These are phyloP conservation scores for Spizellomyces sp. DNA, from an alignment of 192 early-diverging fungal genomes.

Conservation along the genomic window DNA sequence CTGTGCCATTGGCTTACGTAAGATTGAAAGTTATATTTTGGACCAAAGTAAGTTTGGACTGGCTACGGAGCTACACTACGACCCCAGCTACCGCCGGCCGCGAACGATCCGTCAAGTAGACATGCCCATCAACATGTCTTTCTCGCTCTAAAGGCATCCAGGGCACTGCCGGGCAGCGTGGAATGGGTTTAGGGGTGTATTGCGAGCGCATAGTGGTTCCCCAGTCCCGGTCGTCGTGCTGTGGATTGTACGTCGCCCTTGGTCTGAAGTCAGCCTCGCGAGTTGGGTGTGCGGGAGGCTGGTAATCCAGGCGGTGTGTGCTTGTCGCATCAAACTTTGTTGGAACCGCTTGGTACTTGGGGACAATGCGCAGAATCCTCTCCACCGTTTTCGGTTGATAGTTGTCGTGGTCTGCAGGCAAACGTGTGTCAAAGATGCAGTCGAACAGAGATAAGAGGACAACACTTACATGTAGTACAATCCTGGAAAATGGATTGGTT, in stretches of 20 bases:
- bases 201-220: slow-evolving; percentile 36
- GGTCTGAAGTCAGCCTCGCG: slow-evolving; percentile 44
- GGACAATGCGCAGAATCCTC: neutral
- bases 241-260: slow-evolving; percentile 32
- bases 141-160: slow-evolving; percentile 33
- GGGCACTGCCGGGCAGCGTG: slow-evolving; percentile 33
- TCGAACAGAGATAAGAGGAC: neutral
- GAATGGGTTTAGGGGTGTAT: slow-evolving; percentile 33
- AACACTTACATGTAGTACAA: slow-evolving; percentile 35
- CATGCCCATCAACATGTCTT: slow-evolving; percentile 39
- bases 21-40: too few relatives aligned
- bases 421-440: neutral
- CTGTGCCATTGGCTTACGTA: too few relatives aligned
- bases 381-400: slow-evolving; percentile 35
- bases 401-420: slow-evolving; percentile 23
- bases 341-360: slow-evolving; percentile 12
- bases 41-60: too few relatives aligned
- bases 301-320: slow-evolving; percentile 44
- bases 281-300: slow-evolving; percentile 13
- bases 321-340: slow-evolving; percentile 45
- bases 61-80: too few relatives aligned
- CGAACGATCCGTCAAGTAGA: slow-evolving; percentile 21
- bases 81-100: neutral
- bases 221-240: slow-evolving; percentile 51
- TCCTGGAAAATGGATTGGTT: slow-evolving; percentile 41